Evolutionary conservation across 2,329 filamentous ascomycete species (phyloP).

Genomic region (Epichloe elymi): DNA sequence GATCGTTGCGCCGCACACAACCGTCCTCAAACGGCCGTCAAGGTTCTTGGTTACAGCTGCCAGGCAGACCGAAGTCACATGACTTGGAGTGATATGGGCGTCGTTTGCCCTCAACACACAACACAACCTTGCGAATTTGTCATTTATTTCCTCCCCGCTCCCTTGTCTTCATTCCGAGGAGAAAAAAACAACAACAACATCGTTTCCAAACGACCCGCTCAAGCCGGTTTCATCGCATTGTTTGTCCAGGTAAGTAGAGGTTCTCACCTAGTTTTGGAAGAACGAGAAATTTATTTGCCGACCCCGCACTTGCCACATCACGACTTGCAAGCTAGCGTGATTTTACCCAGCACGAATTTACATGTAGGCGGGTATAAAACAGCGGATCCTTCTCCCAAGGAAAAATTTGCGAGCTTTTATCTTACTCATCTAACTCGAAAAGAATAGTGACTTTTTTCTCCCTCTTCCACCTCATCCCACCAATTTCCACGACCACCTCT

Average conservation of each 20-base stretch:
- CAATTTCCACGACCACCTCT: neutral
- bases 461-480: neutral
- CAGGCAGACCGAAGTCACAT: neutral
- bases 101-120: neutral
- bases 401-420: neutral
- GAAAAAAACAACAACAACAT: neutral
- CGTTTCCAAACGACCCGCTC: neutral
- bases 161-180: neutral
- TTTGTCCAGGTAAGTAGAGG: neutral
- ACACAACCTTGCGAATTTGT: neutral
- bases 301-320: slow-evolving; percentile 4
- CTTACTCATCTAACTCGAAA: neutral
- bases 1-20: too few relatives aligned
- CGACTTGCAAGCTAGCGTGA: neutral
- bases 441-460: neutral
- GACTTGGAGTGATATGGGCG: neutral
- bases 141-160: neutral
- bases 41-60: neutral
- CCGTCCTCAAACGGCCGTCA: neutral
- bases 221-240: neutral
- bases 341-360: slow-evolving; percentile 1
- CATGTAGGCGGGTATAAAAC: slow-evolving; percentile 1
- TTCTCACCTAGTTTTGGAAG: neutral
- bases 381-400: neutral
- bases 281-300: neutral